Evolutionary conservation across 2,329 filamentous ascomycete genomes (phyloP), one percentile per base, ranked within the genome.

Genomic region (Alternaria triticimaculans): DNA sequence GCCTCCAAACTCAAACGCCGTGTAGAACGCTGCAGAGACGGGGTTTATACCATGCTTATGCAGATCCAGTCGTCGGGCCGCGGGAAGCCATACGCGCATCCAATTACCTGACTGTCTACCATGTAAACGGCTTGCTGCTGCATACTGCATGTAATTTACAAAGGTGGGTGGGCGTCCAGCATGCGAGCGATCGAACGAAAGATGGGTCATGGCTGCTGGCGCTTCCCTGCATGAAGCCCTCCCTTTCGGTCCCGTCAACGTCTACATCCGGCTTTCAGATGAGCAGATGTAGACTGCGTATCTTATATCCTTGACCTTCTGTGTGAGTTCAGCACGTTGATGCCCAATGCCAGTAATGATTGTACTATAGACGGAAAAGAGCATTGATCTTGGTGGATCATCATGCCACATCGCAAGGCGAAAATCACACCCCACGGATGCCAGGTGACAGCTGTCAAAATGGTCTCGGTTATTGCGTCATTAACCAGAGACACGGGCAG

Each of bases 1-100:
- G 69, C 71, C 71, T 67, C 69, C 64, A 70, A 69, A 71, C 69
- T 65, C 73, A 70, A 73, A 73, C 63, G 70, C 69, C 65, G 64
- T 65, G 58, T 67, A 65, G 66, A 68, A 67, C 26, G 51, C 70
- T 75, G 74, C 72, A 77, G 46, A 60, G 68, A 69, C 74, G 66
- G 70, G 74, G 75, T 70, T 72, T 49, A 65, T 74, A 67, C 74
- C 76, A 78, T 76, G 72, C 68, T 69, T 72, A 68, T 77, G 77
- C 77, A 78, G 77, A 77, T 78, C 76, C 58, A 76, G 69, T 69
- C 69, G 66, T 64, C 73, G 76, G 76, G 68, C 73, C 73, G 74
- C 71, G 73, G 76, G 70, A 72, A 45, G 20, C 61, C 63, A 67
- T 76, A 74, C 77, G 76, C 77, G 74, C 71, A 43, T 63, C 74